These are phyloP conservation scores for Euphorbia peplus DNA, from an alignment of 345 rosid species.

Conservation along the genomic window DNA sequence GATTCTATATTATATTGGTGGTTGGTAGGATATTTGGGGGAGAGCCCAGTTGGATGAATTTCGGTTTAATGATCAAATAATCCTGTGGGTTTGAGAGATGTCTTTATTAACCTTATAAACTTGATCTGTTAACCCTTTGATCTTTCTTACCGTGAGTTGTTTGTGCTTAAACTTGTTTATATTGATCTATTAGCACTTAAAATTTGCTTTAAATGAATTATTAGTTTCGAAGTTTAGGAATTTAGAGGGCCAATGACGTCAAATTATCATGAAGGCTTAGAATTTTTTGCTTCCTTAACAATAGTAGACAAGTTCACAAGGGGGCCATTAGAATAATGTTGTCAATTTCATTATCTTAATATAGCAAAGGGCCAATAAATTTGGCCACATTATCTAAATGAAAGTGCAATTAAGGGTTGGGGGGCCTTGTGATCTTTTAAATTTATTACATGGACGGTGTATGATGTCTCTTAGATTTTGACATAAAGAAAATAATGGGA, in stretches of 20 bases:
- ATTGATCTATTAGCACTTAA: too few relatives aligned
- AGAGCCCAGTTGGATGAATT: background rate
- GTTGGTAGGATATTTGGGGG: background rate
- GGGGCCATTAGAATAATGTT: background rate
- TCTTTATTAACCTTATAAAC: too few relatives aligned
- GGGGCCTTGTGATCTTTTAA: background rate
- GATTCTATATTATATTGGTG: background rate
- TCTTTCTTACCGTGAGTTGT: too few relatives aligned
- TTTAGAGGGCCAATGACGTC: too few relatives aligned
- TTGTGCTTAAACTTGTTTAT: too few relatives aligned
- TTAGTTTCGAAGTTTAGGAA: too few relatives aligned
- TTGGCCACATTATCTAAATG: background rate
- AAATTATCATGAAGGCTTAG: too few relatives aligned
- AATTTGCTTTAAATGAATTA: too few relatives aligned
- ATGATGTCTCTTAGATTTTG: conserved; percentile 28
- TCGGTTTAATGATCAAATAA: too few relatives aligned
- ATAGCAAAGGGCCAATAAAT: background rate
- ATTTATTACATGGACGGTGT: background rate
- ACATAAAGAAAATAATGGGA: conserved; percentile 22
- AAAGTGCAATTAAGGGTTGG: background rate
- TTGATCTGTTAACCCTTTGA: too few relatives aligned
- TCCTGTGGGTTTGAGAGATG: too few relatives aligned
- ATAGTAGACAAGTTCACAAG: background rate
- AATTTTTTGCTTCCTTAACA: too few relatives aligned
- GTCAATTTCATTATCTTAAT: conserved; percentile 1